Evolutionary conservation across 2,329 filamentous ascomycete species (phyloP).

Genomic region (Tolypocladium sp.): DNA sequence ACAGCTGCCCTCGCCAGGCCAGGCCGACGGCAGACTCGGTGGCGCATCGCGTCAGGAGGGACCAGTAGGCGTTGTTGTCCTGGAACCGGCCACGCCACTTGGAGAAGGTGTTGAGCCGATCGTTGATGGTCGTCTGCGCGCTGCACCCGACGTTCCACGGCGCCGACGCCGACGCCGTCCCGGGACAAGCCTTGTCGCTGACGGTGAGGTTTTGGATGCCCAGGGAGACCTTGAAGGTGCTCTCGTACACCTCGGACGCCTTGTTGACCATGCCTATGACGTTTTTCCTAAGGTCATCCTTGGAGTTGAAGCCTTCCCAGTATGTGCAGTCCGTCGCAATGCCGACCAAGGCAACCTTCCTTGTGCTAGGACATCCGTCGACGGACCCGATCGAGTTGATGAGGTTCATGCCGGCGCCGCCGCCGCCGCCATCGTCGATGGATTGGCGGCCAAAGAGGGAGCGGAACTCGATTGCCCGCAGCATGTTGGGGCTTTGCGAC

Average conservation of each 20-base stretch:
- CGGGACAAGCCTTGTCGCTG: constrained; percentile 65
- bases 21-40: constrained; percentile 81
- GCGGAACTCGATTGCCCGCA: constrained; percentile 52
- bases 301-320: constrained; percentile 58
- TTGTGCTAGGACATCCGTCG: constrained; percentile 77
- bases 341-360: constrained; percentile 84
- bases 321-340: constrained; percentile 93
- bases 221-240: constrained; percentile 88
- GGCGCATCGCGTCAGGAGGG: constrained; percentile 70
- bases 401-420: constrained; percentile 62
- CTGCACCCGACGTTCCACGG: constrained; percentile 80
- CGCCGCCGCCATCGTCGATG: constrained; percentile 61
- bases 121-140: constrained; percentile 53
- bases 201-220: constrained; percentile 81
- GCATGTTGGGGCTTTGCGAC: constrained; percentile 36
- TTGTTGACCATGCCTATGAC: constrained; percentile 78
- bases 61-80: constrained; percentile 91
- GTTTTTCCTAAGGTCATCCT: constrained; percentile 55
- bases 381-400: constrained; percentile 70
- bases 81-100: constrained; percentile 69
- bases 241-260: constrained; percentile 82
- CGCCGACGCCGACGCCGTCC: constrained; percentile 53
- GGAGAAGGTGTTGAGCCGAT: constrained; percentile 81
- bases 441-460: constrained; percentile 66
- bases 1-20: constrained; percentile 87